phyloP scores from a whole-genome alignment of 352 stramenopile genomes.

The Pythium folliculosum region DNA sequence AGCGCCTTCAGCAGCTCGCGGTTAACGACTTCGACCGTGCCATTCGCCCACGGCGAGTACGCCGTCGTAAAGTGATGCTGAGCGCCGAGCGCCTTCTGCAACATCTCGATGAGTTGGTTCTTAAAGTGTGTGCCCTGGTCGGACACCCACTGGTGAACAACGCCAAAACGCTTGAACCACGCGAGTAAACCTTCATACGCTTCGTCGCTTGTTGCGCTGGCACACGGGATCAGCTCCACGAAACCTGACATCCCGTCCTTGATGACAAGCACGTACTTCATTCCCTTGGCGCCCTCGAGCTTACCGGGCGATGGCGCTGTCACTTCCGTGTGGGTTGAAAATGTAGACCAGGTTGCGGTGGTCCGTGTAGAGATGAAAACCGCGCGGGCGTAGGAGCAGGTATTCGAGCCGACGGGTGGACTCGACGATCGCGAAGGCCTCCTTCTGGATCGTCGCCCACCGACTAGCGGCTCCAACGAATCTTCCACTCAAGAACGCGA shows the following conservation, averaged over 20 bases:
- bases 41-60: conserved; percentile 39
- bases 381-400: conserved; percentile 13
- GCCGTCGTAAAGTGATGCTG: conserved; percentile 34
- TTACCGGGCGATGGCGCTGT: conserved; percentile 13
- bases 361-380: conserved; percentile 28
- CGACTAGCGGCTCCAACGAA: conserved; percentile 14
- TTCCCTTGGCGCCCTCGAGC: too few species aligned
- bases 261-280: conserved; percentile 16
- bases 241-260: conserved; percentile 17
- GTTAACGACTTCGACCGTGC: conserved; percentile 36
- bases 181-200: conserved; percentile 7
- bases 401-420: conserved; percentile 21
- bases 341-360: conserved; percentile 32
- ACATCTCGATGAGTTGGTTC: conserved; percentile 26
- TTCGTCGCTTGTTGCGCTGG: not conserved
- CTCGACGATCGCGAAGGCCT: conserved; percentile 29
- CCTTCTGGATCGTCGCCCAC: conserved; percentile 29
- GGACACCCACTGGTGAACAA: conserved; percentile 29
- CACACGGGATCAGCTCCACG: conserved; percentile 12
- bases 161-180: conserved; percentile 39
- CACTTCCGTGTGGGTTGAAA: conserved; percentile 14
- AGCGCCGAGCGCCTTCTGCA: conserved; percentile 16
- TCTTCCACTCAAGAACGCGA: conserved; percentile 26
- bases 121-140: conserved; percentile 36
- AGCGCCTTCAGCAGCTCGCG: conserved; percentile 22